A percentile compares a stretch with the other conserved stretches of the same genome.
Evolutionary conservation across 164 flowering plant genomes (phyloP).

Genomic region (Vitis amurensis): DNA sequence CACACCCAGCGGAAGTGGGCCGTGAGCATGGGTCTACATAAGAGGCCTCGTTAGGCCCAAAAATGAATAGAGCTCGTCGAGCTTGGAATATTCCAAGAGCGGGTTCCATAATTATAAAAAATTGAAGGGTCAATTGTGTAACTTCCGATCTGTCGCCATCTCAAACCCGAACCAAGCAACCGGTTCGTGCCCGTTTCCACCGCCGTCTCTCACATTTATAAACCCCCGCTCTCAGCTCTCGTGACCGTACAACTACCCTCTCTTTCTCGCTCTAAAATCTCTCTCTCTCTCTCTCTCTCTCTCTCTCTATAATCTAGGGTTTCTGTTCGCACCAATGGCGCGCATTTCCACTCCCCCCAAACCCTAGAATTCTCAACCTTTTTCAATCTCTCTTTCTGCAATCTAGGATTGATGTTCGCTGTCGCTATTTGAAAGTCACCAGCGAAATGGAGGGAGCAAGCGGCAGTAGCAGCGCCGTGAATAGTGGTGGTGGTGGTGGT

Average conservation of each 20-base stretch:
- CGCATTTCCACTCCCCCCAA: not conserved
- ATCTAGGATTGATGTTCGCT: not conserved
- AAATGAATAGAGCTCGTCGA: too few species aligned
- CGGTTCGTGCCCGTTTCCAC: conserved; percentile 4
- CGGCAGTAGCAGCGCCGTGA: not conserved
- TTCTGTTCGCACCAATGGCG: not conserved
- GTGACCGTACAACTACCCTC: conserved; percentile 1
- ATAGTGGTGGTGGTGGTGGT: conserved; percentile 2
- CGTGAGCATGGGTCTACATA: too few species aligned
- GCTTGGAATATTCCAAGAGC: not conserved
- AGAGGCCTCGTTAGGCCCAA: too few species aligned
- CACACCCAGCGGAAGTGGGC: too few species aligned
- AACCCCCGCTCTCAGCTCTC: not conserved
- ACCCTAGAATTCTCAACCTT: conserved; percentile 1
- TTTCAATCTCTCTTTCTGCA: not conserved
- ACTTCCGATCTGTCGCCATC: not conserved
- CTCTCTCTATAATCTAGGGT: not conserved
- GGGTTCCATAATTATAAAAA: not conserved
- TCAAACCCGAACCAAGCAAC: not conserved
- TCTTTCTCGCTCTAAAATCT: not conserved
- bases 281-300: too few species aligned
- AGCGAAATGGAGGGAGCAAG: conserved; percentile 20
- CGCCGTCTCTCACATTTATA: not conserved
- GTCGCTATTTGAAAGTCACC: not conserved
- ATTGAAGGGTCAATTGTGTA: not conserved